Evolutionary conservation across 768 basidiomycete species (phyloP), one percentile per base, ranked within the genome.

Genomic region (Candolleomyces efflorescens): DNA sequence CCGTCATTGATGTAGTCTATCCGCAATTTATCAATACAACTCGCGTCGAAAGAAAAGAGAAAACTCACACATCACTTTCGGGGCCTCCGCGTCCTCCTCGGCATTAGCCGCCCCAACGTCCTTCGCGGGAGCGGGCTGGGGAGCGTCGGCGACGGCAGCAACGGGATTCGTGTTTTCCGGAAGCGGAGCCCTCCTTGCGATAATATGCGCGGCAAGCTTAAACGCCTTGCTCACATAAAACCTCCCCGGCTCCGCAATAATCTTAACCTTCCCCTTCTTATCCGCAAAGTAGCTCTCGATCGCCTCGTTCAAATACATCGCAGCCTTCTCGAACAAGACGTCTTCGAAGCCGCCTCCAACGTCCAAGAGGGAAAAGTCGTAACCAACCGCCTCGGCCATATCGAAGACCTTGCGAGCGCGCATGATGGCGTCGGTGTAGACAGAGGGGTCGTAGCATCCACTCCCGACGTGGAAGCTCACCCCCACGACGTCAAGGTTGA

Each of bases 1-100:
- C 97, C 97, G 71, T 98, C 96, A 75, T 98, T 98, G 82, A 98
- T 94, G 78, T 98, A 98, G 78, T 98, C 94, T 97, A 32, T 5
- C 7, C 32, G 32, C 32, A 32, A 32, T 32, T 32, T 32, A 32
- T 32, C 32, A 32, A n/a, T n/a, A n/a, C n/a, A n/a, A 32, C 18
- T 27, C 15, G n/a, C 22, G 37, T 32, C 38, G 27, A 48, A 38
- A 53, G 56, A 52, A 38, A 45, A 38, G 17, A 18, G 50, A 32
- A 39, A 76, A 66, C 94, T 71, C 74, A 97, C 94, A 97, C 96
- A 98, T 99, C 63, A 94, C 87, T 53, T 69, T 68, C 43, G 78
- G 78, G 41, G 74, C 71, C 64, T 79, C 76, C 54, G 73, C 58
- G 4, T 56, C 58, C 27, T 56, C 60, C 37, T 63, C 51, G 12